Evolutionary conservation across 2,329 filamentous ascomycete genomes (phyloP), one percentile per base, ranked within the genome.

Genomic region (Anthostomella pinea): DNA sequence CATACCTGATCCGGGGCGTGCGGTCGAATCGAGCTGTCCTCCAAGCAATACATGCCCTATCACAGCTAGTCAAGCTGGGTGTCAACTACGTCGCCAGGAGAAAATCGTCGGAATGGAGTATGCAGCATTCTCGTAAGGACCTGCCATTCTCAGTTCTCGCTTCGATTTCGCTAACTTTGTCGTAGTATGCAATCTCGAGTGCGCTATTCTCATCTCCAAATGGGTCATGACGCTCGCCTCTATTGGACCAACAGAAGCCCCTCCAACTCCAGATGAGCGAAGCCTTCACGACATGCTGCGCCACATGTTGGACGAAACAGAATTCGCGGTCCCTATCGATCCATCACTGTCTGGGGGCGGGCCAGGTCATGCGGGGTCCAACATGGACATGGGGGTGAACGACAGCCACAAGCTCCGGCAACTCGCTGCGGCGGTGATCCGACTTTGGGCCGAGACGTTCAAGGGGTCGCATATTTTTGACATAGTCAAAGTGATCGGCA

Each of bases 1-100:
- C 79, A 1, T 64, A 75, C 17, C 69, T 83, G 8, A 67, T 75
- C 14, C 70, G 82, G 33, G 81, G 74, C 35, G 64, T 73, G 14
- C 73, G 77, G 20, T 68, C 85, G 16, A 79, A 77, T 21, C 68
- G 79, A 29, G 82, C 81, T 1, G 74, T 85, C 0, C 72, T 83
- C 18, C 82, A 86, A 50, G 78, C 80, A 2, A 77, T 82, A 18
- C 82, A 85, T 53, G 81, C 82, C 1, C 63, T 87, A 22, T 81
- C 79, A 3, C 79, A 84, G 66, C 65, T 82, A 16, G 77, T 83
- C 40, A 82, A 81, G 54, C 68, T 72, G 10, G 77, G 77, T 0
- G 76, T 81, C 14, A 79, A 77, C 48, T 81, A 79, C 47, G 75
- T 81, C 30, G 76, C 77, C 26, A 70, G 74, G 45, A 75, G 75